These are phyloP conservation scores for Mycena latifolia DNA, from an alignment of 768 basidiomycete genomes.

Conservation along the genomic window DNA sequence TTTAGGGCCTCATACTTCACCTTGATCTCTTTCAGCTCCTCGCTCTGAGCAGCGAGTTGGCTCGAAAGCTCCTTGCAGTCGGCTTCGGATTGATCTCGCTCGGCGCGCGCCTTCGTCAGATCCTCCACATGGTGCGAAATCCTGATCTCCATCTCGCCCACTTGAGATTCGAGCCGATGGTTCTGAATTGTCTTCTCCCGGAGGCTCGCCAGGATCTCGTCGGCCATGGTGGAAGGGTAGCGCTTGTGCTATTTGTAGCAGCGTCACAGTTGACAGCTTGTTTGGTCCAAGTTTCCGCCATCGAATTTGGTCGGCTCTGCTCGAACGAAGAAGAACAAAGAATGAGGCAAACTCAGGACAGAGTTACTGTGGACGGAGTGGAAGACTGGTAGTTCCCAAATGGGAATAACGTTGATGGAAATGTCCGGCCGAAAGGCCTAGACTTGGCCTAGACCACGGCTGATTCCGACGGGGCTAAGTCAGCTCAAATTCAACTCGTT, in stretches of 20 bases:
- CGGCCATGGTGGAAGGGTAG: background rate
- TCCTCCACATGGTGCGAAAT: slow-evolving; percentile 16
- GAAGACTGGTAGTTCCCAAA: too few species aligned
- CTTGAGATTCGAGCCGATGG: slow-evolving; percentile 13
- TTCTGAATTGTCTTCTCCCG: slow-evolving; percentile 18
- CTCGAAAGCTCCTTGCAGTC: slow-evolving; percentile 10
- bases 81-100: slow-evolving; percentile 12
- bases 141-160: slow-evolving; percentile 14
- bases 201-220: slow-evolving; percentile 8
- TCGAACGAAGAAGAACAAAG: too few species aligned
- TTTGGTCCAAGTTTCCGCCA: background rate
- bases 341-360: too few species aligned
- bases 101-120: slow-evolving; percentile 5
- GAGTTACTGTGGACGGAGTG: too few species aligned
- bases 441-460: too few species aligned
- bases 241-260: background rate
- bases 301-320: background rate
- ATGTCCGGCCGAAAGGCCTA: too few species aligned
- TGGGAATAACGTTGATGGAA: too few species aligned
- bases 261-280: background rate
- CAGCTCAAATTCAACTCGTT: too few species aligned
- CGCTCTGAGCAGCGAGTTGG: background rate
- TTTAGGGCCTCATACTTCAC: slow-evolving; percentile 4
- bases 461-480: too few species aligned
- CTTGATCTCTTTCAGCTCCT: slow-evolving; percentile 9